Percentiles rank a stretch among this genome's conserved stretches.
These are phyloP conservation scores for Scedosporium apiospermum DNA, from an alignment of 2,329 filamentous ascomycete genomes.

Conservation along the genomic window DNA sequence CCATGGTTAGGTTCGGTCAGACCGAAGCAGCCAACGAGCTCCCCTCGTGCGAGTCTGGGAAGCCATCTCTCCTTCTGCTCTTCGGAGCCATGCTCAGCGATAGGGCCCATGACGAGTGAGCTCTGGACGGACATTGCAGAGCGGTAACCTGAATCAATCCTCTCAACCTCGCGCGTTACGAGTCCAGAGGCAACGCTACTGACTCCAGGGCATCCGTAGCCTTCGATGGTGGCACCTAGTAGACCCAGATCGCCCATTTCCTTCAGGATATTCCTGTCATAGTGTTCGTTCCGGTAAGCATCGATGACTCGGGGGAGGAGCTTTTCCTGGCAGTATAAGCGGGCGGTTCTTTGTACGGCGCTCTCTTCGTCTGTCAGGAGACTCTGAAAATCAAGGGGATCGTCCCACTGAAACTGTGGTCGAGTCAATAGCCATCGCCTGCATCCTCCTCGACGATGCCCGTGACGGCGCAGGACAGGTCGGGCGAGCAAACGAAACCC, in stretches of 20 bases:
- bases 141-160: slow-evolving; percentile 83
- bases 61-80: slow-evolving; percentile 82
- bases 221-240: slow-evolving; percentile 76
- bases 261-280: slow-evolving; percentile 72
- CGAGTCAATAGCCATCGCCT: too few relatives aligned
- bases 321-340: slow-evolving; percentile 87
- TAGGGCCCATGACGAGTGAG: slow-evolving; percentile 86
- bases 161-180: slow-evolving; percentile 86
- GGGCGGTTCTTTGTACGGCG: slow-evolving; percentile 81
- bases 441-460: too few relatives aligned
- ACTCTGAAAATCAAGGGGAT: slow-evolving; percentile 67
- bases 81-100: slow-evolving; percentile 72
- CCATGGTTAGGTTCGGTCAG: slow-evolving; percentile 90
- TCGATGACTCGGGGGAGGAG: slow-evolving; percentile 79
- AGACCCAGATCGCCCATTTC: slow-evolving; percentile 90
- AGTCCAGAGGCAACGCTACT: slow-evolving; percentile 79
- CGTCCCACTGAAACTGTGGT: slow-evolving; percentile 94
- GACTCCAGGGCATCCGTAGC: slow-evolving; percentile 82
- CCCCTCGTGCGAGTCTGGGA: slow-evolving; percentile 71
- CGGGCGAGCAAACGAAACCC: too few relatives aligned
- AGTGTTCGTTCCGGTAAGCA: slow-evolving; percentile 76
- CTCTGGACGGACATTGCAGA: slow-evolving; percentile 92
- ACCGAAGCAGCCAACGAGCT: slow-evolving; percentile 76
- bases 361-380: slow-evolving; percentile 83
- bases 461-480: too few relatives aligned